Conservation (phyloP, 768 basidiomycete genomes). For the Serendipita vermifera region DNA sequence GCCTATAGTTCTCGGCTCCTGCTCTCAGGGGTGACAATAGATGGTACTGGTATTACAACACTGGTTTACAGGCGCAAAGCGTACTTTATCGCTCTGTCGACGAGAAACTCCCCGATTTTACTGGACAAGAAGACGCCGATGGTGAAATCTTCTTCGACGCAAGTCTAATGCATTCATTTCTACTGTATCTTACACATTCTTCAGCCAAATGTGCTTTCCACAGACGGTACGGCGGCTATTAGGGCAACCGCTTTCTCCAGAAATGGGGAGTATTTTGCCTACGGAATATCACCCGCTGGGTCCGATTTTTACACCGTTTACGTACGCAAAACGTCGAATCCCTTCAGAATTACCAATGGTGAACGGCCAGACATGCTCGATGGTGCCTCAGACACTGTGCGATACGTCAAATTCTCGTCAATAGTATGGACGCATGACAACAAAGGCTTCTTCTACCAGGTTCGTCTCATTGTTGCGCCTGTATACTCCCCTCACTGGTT, state of each 20-base stretch:
- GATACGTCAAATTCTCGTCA: slow-evolving; percentile 63
- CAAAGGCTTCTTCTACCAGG: slow-evolving; percentile 77
- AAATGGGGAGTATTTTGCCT: slow-evolving; percentile 59
- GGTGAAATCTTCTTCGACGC: slow-evolving; percentile 75
- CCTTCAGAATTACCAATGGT: slow-evolving; percentile 31
- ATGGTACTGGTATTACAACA: slow-evolving; percentile 77
- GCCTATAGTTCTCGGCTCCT: slow-evolving; percentile 48
- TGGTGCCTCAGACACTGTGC: slow-evolving; percentile 51
- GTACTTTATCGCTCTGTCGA: slow-evolving; percentile 52
- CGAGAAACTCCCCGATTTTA: slow-evolving; percentile 40
- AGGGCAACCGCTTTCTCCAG: slow-evolving; percentile 46
- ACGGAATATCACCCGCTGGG: slow-evolving; percentile 62
- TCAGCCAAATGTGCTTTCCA: slow-evolving; percentile 56
- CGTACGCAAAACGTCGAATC: slow-evolving; percentile 47
- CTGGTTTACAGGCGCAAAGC: slow-evolving; percentile 59
- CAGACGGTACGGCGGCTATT: slow-evolving; percentile 61
- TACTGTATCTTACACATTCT: background rate
- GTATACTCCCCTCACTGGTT: background rate
- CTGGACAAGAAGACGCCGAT: slow-evolving; percentile 28
- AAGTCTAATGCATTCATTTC: too few species aligned
- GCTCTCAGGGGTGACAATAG: slow-evolving; percentile 45
- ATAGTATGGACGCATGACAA: slow-evolving; percentile 67
- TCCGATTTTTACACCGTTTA: slow-evolving; percentile 62
- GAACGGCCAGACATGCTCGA: slow-evolving; percentile 27
- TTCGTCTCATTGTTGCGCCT: too few species aligned